Conservation (phyloP, 2,329 filamentous ascomycete species). For the Nectriaceae sp. region DNA sequence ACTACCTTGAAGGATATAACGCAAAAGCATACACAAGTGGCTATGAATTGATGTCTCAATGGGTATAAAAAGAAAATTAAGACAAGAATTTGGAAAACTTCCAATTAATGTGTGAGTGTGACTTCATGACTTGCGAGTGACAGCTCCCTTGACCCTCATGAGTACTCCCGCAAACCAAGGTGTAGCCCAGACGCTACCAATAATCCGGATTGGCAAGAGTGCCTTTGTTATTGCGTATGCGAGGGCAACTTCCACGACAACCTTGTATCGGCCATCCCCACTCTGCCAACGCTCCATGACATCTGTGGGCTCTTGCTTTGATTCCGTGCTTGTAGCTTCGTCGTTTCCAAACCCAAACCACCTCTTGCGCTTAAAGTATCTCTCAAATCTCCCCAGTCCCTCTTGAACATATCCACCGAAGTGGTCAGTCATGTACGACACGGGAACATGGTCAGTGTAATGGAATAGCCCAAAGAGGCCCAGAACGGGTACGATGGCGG, state of each 20-base stretch:
- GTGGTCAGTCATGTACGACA: constrained; percentile 50
- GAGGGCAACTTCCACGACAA: constrained; percentile 74
- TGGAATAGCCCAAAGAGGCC: constrained; percentile 78
- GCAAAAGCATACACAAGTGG: constrained; percentile 23
- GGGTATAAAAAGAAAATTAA: constrained; percentile 26
- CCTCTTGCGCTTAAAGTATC: constrained; percentile 75
- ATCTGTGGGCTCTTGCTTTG: constrained; percentile 25
- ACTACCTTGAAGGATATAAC: constrained; percentile 23
- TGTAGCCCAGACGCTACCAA: constrained; percentile 81
- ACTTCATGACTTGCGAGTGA: constrained; percentile 31
- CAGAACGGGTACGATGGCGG: constrained; percentile 78
- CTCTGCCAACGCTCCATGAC: constrained; percentile 39
- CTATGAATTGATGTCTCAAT: constrained; percentile 23
- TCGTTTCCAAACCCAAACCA: constrained; percentile 69
- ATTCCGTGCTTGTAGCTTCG: constrained; percentile 11
- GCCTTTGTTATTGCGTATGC: constrained; percentile 91
- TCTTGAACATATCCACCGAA: constrained; percentile 56
- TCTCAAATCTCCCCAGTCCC: constrained; percentile 73
- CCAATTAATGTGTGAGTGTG: background rate
- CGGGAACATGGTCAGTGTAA: constrained; percentile 73
- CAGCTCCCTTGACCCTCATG: constrained; percentile 40
- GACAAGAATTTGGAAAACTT: constrained; percentile 22
- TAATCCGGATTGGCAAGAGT: constrained; percentile 74
- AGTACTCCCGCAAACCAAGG: constrained; percentile 84
- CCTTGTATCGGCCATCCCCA: constrained; percentile 51